Evolutionary conservation across 192 early-diverging fungal species (phyloP).

Genomic region (Kickxella alabastrina): DNA sequence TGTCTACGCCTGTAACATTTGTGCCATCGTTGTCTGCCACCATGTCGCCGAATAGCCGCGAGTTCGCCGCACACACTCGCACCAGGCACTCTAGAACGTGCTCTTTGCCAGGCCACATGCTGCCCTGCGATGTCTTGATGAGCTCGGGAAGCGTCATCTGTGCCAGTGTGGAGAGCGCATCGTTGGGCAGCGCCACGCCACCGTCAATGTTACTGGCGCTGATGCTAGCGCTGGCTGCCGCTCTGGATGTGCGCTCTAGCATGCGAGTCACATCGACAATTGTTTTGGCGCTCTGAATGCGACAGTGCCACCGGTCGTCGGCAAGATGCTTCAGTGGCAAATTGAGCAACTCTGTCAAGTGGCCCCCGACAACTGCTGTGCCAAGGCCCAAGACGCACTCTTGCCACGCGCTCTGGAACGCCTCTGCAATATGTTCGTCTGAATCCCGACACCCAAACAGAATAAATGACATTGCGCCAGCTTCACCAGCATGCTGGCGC

Average conservation of each 20-base stretch:
- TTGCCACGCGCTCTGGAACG: conserved; percentile 38
- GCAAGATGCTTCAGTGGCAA: conserved; percentile 17
- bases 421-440: conserved; percentile 7
- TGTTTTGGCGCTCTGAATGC: conserved; percentile 32
- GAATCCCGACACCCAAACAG: conserved; percentile 28
- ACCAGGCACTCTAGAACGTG: conserved; percentile 35
- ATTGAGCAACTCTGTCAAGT: conserved; percentile 17
- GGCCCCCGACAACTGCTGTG: conserved; percentile 6
- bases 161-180: conserved; percentile 1
- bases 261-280: conserved; percentile 22
- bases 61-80: conserved; percentile 15
- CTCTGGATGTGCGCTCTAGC: conserved; percentile 20
- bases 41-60: not conserved
- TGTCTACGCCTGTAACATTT: no score
- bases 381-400: conserved; percentile 30
- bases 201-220: not conserved
- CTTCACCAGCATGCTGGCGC: conserved; percentile 12
- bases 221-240: not conserved
- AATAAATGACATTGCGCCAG: conserved; percentile 23
- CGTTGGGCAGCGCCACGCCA: not conserved
- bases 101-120: conserved; percentile 43
- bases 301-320: conserved; percentile 29
- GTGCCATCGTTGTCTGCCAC: no score
- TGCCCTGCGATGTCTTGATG: conserved; percentile 18
- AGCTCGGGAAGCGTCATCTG: conserved; percentile 24